Evolutionary conservation across 1,139 yeast species (phyloP), one percentile per base, ranked within the genome.

Genomic region (Candida pseudoviswanathii): DNA sequence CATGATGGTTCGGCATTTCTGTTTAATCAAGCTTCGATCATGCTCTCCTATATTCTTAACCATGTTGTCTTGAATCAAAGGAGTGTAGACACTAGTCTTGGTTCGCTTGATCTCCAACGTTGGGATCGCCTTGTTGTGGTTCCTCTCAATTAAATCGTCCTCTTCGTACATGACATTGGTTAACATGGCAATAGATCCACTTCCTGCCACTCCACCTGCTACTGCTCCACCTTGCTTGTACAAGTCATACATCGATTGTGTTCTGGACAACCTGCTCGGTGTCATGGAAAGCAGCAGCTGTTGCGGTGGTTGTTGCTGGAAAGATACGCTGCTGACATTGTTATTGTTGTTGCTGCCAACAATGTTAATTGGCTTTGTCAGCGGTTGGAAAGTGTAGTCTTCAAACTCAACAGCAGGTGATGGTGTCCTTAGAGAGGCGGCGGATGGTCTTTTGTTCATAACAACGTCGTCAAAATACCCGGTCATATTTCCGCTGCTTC

Each of bases 401-500:
- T 78, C 82, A 47, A 64, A 61, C 55, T 78, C 83, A 7, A 70
- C 47, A 1, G 73, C 75, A 0, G 83, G 82, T 1, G 82, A 77
- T 2, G 82, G 82, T 0, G 78, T 67, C 47, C 77, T 60, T 49
- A 71, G 54, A n/a, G 67, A 66, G 37, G 70, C 73, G 3, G 67
- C 53, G 1, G 75, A 68, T 33, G 60, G 57, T 43, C 68, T 57
- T 44, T 69, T 68, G 8, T 66, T 56, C 44, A 66, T 53, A 32
- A 46, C 43, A 8, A 42, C 44, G 27, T 46, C 51, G 39, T 52
- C 56, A 45, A 58, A 55, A 45, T 61, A 61, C 8, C 61, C 66
- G 24, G 42, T 50, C 46, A 53, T 52, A 37, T 41, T 33, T 11
- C 49, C 29, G 27, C 44, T 36, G 44, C 25, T 39, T 9, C 27